Evolutionary conservation across 129 eudicot species (phyloP), one percentile per base, ranked within the genome.

Genomic region (Smallanthus sonchifolius): DNA sequence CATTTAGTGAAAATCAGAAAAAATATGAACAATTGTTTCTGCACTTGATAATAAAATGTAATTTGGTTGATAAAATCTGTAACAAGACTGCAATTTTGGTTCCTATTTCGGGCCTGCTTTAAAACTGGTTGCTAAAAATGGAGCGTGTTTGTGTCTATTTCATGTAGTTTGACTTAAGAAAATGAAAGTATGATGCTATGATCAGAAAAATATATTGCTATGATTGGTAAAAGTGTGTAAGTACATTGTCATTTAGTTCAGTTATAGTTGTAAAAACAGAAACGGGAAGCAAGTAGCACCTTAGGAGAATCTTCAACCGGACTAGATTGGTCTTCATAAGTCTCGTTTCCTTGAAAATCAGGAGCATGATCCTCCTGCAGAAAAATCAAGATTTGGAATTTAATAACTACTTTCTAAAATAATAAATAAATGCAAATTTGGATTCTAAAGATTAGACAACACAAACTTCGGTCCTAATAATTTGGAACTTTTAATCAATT

Each of bases 291-390:
- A 60, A 71, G 52, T 16, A 54, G 28, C 56, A 87, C 98, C 89
- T 84, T 82, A 2, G 38, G 80, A 49, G 45, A 13, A 70, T 82
- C 95, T 60, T 84, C 88, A 62, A 67, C 76, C 0, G 83, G 77
- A 62, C 38, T 75, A n/a, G 84, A 55, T 68, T 84, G 89, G 75
- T 79, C 72, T 17, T 79, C 87, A 28, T 40, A 69, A 35, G 76
- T 48, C 78, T 78, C 90, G n/a, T 77, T 83, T 64, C 75, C 85
- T 67, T 89, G 81, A 35, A 70, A 67, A 67, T 79, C 66, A 19
- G 61, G 63, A 13, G 76, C 44, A 17, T 84, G 75, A 17, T 85
- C 85, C 51, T 88, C 97, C 91, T 92, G 86, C 16, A 84, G 37
- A 69, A 65, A 15, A 84, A 66, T n/a, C 4, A 40, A 2, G 5